These are phyloP conservation scores for Vairimorpha ceranae DNA, from an alignment of 371 early-diverging fungal genomes.

Conservation along the genomic window DNA sequence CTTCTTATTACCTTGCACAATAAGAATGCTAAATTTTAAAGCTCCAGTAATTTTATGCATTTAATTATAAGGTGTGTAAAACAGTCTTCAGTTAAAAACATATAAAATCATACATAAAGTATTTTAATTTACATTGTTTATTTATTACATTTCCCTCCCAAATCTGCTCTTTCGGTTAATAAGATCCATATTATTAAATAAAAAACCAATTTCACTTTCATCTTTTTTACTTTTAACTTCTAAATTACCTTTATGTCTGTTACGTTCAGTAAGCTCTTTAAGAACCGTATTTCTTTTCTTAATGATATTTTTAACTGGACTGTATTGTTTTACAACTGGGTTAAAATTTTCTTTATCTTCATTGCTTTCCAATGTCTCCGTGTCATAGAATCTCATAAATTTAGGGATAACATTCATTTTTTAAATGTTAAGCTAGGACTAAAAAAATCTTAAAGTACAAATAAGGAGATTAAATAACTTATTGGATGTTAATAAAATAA, in stretches of 20 bases:
- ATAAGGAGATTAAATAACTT: no score
- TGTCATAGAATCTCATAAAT: conserved; percentile 5
- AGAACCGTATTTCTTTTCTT: conserved; percentile 13
- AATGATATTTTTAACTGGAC: conserved; percentile 10
- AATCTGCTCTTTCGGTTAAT: background rate
- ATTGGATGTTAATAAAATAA: no score
- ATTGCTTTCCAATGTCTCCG: background rate
- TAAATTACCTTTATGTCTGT: background rate
- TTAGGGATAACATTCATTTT: conserved; percentile 15
- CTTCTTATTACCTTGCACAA: no score
- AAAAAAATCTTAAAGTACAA: no score
- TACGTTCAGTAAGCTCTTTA: conserved; percentile 23
- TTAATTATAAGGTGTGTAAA: no score
- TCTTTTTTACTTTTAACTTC: background rate
- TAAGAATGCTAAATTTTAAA: no score
- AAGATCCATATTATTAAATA: conserved; percentile 3
- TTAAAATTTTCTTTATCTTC: conserved; percentile 33
- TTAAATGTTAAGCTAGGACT: no score
- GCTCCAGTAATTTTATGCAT: no score
- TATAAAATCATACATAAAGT: background rate
- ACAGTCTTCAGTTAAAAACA: no score
- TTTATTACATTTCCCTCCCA: conserved; percentile 2
- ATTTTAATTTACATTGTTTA: background rate
- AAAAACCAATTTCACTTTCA: conserved; percentile 18
- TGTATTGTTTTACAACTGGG: conserved; percentile 23